These are phyloP conservation scores for Lepidium campestre DNA, from an alignment of 441 rosid species.

Conservation along the genomic window DNA sequence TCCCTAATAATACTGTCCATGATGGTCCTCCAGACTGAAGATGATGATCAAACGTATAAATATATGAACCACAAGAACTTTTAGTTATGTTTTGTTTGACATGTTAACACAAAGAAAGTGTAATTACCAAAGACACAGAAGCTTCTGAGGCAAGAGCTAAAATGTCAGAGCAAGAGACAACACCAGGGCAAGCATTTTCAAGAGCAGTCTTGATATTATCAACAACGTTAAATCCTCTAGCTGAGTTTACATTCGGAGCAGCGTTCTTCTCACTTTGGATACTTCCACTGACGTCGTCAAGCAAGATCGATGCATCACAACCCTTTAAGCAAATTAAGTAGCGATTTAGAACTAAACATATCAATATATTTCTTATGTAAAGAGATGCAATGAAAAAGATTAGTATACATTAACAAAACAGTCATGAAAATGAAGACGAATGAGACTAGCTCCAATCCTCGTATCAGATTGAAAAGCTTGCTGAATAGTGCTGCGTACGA, in stretches of 20 bases:
- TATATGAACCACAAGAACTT: neutral
- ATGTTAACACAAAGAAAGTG: neutral
- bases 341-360: neutral
- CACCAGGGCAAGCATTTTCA: constrained; percentile 50
- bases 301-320: constrained; percentile 59
- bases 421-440: constrained; percentile 61
- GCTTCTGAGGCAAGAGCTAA: constrained; percentile 53
- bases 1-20: constrained; percentile 52
- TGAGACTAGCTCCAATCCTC: constrained; percentile 51
- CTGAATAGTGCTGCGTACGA: constrained; percentile 35
- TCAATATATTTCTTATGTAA: neutral
- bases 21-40: constrained; percentile 61
- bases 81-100: neutral
- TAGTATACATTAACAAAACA: constrained; percentile 53
- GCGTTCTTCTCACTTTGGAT: constrained; percentile 44
- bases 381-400: neutral
- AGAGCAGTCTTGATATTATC: constrained; percentile 49
- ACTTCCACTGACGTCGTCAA: constrained; percentile 40
- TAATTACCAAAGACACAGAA: constrained; percentile 39
- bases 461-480: constrained; percentile 44
- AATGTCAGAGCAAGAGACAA: constrained; percentile 65
- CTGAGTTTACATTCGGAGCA: constrained; percentile 30
- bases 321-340: constrained; percentile 31
- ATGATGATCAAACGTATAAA: neutral
- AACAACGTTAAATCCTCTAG: constrained; percentile 43